Evolutionary conservation across 2,329 filamentous ascomycete species (phyloP).

Genomic region (Sporothrix pallida): DNA sequence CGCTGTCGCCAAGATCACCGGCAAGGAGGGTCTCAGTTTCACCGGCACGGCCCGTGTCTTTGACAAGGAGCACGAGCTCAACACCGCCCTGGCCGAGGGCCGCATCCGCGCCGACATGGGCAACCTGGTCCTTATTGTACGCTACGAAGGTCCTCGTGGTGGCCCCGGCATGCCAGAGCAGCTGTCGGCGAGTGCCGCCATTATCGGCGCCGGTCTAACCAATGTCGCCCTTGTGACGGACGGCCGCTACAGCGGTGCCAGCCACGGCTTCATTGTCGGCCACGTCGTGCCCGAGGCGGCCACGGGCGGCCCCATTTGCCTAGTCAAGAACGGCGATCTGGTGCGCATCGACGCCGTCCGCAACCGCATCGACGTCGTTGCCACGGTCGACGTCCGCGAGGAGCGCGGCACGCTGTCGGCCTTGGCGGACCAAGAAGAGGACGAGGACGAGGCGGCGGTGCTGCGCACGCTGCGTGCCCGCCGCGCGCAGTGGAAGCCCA

Average conservation of each 20-base stretch:
- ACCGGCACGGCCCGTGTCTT: constrained; percentile 82
- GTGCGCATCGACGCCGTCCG: constrained; percentile 85
- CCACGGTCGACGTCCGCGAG: constrained; percentile 51
- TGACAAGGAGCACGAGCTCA: constrained; percentile 81
- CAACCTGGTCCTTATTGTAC: constrained; percentile 86
- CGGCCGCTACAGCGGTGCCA: constrained; percentile 85
- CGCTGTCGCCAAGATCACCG: constrained; percentile 94
- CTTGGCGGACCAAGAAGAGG: constrained; percentile 12
- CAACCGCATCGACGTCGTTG: constrained; percentile 71
- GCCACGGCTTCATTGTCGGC: constrained; percentile 91
- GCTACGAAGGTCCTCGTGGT: constrained; percentile 92
- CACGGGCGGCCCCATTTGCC: constrained; percentile 83
- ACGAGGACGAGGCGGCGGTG: constrained; percentile 36
- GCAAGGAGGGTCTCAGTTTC: constrained; percentile 87
- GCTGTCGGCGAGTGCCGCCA: constrained; percentile 82
- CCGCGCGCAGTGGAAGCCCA: constrained; percentile 67
- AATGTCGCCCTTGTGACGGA: constrained; percentile 94
- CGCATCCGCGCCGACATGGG: constrained; percentile 60
- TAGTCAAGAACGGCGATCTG: constrained; percentile 79
- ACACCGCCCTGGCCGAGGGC: constrained; percentile 71
- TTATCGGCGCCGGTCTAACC: constrained; percentile 88
- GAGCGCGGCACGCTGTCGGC: constrained; percentile 45
- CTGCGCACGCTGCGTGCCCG: constrained; percentile 66
- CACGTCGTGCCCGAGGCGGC: constrained; percentile 92
- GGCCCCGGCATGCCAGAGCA: constrained; percentile 97